Conservation (phyloP, 192 early-diverging fungal species). For the Tieghemiomyces parasiticus region DNA sequence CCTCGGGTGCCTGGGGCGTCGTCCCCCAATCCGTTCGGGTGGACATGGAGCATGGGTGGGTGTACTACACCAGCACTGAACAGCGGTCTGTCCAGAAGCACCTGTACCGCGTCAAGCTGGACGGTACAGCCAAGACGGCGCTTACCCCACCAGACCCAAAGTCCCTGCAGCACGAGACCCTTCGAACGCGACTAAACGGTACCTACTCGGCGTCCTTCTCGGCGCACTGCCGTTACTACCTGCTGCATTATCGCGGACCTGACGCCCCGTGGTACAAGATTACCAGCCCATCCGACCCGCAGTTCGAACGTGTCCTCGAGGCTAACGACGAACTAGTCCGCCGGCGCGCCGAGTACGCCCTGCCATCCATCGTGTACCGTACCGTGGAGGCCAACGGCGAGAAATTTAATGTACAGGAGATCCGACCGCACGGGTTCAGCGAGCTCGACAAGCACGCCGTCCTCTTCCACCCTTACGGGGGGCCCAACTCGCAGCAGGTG, state of each 20-base stretch:
- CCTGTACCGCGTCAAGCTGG: slow-evolving; percentile 29
- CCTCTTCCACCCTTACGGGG: slow-evolving; percentile 77
- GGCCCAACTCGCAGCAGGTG: slow-evolving; percentile 77
- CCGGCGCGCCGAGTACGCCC: slow-evolving; percentile 32
- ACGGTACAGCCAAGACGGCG: slow-evolving; percentile 15
- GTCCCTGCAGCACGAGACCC: slow-evolving; percentile 11
- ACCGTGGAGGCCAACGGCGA: slow-evolving; percentile 29
- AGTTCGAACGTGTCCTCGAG: slow-evolving; percentile 36
- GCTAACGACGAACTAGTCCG: slow-evolving; percentile 35
- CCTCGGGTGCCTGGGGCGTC: slow-evolving; percentile 59
- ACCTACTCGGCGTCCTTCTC: slow-evolving; percentile 61
- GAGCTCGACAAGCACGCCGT: slow-evolving; percentile 62
- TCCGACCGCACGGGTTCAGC: slow-evolving; percentile 69
- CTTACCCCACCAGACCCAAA: slow-evolving; percentile 18
- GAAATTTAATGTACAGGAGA: slow-evolving; percentile 66
- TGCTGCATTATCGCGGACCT: slow-evolving; percentile 70
- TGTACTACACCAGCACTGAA: slow-evolving; percentile 31
- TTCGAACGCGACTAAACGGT: slow-evolving; percentile 19
- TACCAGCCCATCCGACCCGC: slow-evolving; percentile 30
- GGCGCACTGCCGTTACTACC: slow-evolving; percentile 49
- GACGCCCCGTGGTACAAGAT: slow-evolving; percentile 64
- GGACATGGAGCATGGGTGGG: slow-evolving; percentile 17
- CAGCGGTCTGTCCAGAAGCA: slow-evolving; percentile 21
- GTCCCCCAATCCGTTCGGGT: slow-evolving; percentile 24
- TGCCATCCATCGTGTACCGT: slow-evolving; percentile 37